Evolutionary conservation across 2,329 filamentous ascomycete species (phyloP).

Genomic region (Westerdykella ornata): DNA sequence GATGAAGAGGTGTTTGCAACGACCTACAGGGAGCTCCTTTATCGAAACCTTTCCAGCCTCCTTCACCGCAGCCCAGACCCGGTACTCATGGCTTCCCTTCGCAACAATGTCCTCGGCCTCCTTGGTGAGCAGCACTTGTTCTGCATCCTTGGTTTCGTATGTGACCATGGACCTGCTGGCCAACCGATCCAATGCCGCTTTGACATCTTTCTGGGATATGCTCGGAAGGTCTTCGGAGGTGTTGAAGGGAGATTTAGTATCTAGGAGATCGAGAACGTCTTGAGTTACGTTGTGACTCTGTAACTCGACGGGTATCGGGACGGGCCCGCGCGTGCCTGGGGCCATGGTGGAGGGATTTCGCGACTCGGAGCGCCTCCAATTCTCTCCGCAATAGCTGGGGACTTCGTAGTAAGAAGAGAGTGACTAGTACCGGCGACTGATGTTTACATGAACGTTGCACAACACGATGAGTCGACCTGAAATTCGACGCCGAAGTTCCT

Average conservation of each 20-base stretch:
- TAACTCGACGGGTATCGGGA: slow-evolving; percentile 39
- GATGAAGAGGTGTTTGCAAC: background rate
- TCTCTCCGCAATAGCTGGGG: no score
- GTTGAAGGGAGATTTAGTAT: slow-evolving; percentile 45
- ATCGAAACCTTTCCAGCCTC: slow-evolving; percentile 41
- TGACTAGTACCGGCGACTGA: background rate
- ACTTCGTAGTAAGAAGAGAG: no score
- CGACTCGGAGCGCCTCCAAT: background rate
- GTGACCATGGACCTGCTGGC: slow-evolving; percentile 76
- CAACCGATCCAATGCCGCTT: slow-evolving; percentile 82
- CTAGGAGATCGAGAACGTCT: slow-evolving; percentile 69
- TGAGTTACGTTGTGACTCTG: slow-evolving; percentile 55
- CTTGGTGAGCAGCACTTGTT: slow-evolving; percentile 68
- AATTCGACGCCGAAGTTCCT: slow-evolving; percentile 10
- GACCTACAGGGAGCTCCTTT: slow-evolving; percentile 43
- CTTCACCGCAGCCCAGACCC: slow-evolving; percentile 46
- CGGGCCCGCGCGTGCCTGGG: slow-evolving; percentile 43
- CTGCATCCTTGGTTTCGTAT: slow-evolving; percentile 75
- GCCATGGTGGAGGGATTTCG: slow-evolving; percentile 33
- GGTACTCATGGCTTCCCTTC: slow-evolving; percentile 47
- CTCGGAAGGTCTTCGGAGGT: slow-evolving; percentile 47
- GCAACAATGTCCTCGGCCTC: slow-evolving; percentile 70
- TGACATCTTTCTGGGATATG: slow-evolving; percentile 52
- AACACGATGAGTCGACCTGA: slow-evolving; percentile 10
- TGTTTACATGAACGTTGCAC: background rate